Evolutionary conservation across 345 rosid genomes (phyloP).

Genomic region (Brassica nigra): DNA sequence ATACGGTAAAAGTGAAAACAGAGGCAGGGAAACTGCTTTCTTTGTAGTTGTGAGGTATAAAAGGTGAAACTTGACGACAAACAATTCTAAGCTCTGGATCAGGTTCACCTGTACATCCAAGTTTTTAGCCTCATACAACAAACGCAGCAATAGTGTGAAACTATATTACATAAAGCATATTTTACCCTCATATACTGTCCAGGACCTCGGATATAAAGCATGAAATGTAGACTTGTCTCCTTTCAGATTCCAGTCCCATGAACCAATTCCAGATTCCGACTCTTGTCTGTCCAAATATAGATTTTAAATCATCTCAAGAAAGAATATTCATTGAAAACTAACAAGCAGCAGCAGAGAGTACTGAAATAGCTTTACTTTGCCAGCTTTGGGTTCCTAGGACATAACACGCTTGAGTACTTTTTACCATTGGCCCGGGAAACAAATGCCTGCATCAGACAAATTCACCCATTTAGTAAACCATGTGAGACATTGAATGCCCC

Average conservation of each 20-base stretch:
- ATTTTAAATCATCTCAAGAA: constrained; percentile 2
- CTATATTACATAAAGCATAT: neutral
- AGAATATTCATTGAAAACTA: neutral
- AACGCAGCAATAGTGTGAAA: neutral
- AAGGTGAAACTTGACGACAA: constrained; percentile 88
- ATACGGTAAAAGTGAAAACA: constrained; percentile 81
- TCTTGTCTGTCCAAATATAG: constrained; percentile 52
- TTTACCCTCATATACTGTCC: constrained; percentile 92
- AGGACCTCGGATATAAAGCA: constrained; percentile 94
- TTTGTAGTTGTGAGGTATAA: constrained; percentile 89
- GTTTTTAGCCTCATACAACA: neutral
- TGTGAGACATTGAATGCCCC: neutral
- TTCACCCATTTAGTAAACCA: neutral
- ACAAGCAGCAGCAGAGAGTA: neutral
- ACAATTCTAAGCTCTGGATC: constrained; percentile 85
- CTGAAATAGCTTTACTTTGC: constrained; percentile 25
- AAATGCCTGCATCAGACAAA: constrained; percentile 34
- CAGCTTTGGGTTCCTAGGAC: constrained; percentile 31
- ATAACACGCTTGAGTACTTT: constrained; percentile 39
- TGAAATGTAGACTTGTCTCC: constrained; percentile 83
- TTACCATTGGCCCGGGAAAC: constrained; percentile 34
- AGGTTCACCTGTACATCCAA: constrained; percentile 69
- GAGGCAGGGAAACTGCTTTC: constrained; percentile 93
- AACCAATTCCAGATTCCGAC: constrained; percentile 64
- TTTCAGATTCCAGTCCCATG: constrained; percentile 94